Base-by-base conservation (phyloP, 305 asterid genomes). In the Salvia sclarea region DNA sequence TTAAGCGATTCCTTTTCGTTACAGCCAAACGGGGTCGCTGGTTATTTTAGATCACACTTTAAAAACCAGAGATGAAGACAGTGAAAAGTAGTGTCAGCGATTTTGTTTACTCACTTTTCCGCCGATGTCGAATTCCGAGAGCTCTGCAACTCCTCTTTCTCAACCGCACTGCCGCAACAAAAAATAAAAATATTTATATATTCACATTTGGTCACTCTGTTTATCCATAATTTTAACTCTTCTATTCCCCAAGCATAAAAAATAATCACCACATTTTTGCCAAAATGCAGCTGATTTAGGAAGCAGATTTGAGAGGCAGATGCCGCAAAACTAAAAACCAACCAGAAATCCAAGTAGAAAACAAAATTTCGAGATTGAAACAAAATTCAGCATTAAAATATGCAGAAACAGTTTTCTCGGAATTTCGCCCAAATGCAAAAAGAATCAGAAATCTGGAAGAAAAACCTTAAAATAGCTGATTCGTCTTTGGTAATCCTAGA, bases 71-170 rank as follows among this genome's bases (percentile, higher is more conserved):
- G 66, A 49, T 44, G 53, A 58, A 18, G 41, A 57, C 20, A 6
- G 12, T 58, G 33, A n/a, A 73, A 16, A 44, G 61, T 16, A 48
- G 62, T 16, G 21, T 38, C 44, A 16, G 16, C 57, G 68, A 57
- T 47, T 50, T 9, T 16, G 55, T 50, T 9, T 16, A 78, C 88
- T 78, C 64, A 83, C 88, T 45, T 75, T 63, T 70, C 75, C 70
- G 68, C 80, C 83, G 57, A 50, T 62, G 80, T 73, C 21, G 75
- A 67, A 73, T 76, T 81, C 24, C 64, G 16, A 3, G 80, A 72
- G 77, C 78, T 81, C 81, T 49, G 83, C 76, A 78, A 66, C 61
- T 78, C 66, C 37, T 66, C 85, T 49, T 66, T 73, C 58, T 73
- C 78, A 61, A 59, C 72, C 61, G 64, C 78, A 47, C 84, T 82